A percentile compares a stretch with the other conserved stretches of the same genome.
Conservation (phyloP, 352 stramenopile species). For the Aphanomyces invadans region DNA sequence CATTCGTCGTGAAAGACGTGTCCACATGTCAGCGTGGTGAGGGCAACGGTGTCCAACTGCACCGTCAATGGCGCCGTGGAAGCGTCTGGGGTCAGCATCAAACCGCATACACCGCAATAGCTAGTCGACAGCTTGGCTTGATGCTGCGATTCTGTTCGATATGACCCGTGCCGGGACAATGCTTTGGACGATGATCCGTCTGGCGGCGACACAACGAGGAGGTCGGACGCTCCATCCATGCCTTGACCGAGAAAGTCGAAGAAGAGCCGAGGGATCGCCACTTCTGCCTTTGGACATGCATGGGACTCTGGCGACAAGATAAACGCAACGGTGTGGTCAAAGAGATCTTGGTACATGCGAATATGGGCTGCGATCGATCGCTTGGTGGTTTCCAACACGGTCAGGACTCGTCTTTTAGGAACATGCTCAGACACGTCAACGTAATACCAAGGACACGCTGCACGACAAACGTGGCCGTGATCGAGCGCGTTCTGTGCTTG, state of each 20-base stretch:
- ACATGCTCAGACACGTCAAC: conserved; percentile 5
- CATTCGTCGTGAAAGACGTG: conserved; percentile 52
- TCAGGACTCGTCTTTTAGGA: not conserved
- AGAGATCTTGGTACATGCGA: conserved; percentile 10
- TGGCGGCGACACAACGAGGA: not conserved
- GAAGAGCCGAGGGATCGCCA: not conserved
- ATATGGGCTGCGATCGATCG: not conserved
- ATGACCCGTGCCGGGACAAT: not conserved
- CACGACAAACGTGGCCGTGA: conserved; percentile 47
- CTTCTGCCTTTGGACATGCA: not conserved
- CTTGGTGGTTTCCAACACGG: not conserved
- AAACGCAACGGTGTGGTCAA: not conserved
- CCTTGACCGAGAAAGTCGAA: not conserved
- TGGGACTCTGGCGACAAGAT: not conserved
- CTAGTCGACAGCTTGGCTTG: not conserved
- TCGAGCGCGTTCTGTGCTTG: conserved; percentile 34
- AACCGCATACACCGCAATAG: not conserved
- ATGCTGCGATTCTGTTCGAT: not conserved
- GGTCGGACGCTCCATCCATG: not conserved
- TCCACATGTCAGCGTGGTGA: not conserved
- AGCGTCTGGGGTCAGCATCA: not conserved
- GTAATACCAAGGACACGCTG: conserved; percentile 37
- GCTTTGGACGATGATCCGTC: not conserved
- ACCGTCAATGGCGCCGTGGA: not conserved
- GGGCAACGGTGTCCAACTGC: not conserved